Evolutionary conservation across 1,139 yeast genomes (phyloP), one percentile per base, ranked within the genome.

Genomic region (Hanseniaspora sp.): DNA sequence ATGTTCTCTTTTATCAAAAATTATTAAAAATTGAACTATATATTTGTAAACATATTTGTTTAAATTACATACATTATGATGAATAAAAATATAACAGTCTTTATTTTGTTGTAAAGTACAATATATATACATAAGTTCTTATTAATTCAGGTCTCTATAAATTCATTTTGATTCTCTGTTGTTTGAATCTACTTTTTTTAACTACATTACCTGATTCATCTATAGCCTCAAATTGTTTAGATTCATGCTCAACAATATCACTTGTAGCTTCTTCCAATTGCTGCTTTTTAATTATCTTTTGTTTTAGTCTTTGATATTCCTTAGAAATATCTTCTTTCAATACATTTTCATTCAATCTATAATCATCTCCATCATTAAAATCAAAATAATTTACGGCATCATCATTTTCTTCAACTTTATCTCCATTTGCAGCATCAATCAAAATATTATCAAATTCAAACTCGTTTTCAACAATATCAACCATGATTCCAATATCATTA

Each of bases 141-240:
- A n/a, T n/a, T n/a, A n/a, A n/a, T n/a, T n/a, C n/a, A n/a, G n/a
- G n/a, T n/a, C n/a, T 23, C 15, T 29, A 46, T 30, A 46, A 42
- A 29, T 46, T 45, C 46, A 56, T 48, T 29, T 56, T 44, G 78
- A 66, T 56, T 52, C 73, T 67, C 18, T 84, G 82, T n/a, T 84
- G 78, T 61, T 74, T 84, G 66, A 86, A 86, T 53, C 88, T 70
- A 62, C 95, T 85, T 1, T 78, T 69, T 58, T 72, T 79, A 12
- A 76, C 61, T 0, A 80, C 79, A 54, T 79, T 76, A 0, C 86
- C 87, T 41, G 71, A 66, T 57, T 80, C 83, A 60, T 85, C 90
- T n/a, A 84, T 70, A 0, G 87, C 87, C 61, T 84, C 95, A 17
- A 79, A 64, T 57, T 80, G 92, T 57, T 68, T 63, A 39, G 54